Conservation (phyloP, 352 stramenopile genomes). For the Globisporangium spiculum region DNA sequence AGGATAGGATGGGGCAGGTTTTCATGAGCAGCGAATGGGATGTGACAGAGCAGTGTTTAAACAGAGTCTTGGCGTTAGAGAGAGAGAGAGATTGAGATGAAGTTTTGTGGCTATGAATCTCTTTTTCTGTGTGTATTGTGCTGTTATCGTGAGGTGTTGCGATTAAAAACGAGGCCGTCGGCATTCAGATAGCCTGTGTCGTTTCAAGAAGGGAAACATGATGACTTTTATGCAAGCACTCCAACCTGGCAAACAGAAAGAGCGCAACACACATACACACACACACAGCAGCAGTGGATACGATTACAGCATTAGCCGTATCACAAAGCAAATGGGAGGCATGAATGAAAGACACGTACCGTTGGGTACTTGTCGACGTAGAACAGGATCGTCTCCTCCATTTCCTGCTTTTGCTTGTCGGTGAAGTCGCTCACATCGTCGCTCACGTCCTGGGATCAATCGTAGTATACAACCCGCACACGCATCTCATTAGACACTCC, state of each 20-base stretch:
- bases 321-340: neutral
- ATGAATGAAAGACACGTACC: slow-evolving; percentile 30
- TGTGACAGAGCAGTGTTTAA: neutral
- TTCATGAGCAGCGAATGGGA: neutral
- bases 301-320: neutral
- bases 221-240: slow-evolving; percentile 28
- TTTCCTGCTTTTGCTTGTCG: slow-evolving; percentile 53
- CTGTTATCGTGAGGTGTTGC: neutral
- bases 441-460: slow-evolving; percentile 49
- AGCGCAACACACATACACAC: neutral
- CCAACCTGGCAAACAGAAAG: slow-evolving; percentile 32
- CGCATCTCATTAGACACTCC: neutral
- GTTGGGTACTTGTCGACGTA: slow-evolving; percentile 87
- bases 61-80: neutral
- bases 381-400: slow-evolving; percentile 68
- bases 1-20: neutral
- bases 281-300: neutral
- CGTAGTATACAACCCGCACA: neutral
- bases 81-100: neutral
- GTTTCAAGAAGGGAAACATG: neutral
- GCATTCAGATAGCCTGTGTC: neutral
- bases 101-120: neutral
- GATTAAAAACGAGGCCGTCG: neutral
- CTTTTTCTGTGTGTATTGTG: neutral
- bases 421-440: slow-evolving; percentile 71